Base-by-base conservation (phyloP, 805 yeast genomes). In the Crinitomyces ghanaensis region DNA sequence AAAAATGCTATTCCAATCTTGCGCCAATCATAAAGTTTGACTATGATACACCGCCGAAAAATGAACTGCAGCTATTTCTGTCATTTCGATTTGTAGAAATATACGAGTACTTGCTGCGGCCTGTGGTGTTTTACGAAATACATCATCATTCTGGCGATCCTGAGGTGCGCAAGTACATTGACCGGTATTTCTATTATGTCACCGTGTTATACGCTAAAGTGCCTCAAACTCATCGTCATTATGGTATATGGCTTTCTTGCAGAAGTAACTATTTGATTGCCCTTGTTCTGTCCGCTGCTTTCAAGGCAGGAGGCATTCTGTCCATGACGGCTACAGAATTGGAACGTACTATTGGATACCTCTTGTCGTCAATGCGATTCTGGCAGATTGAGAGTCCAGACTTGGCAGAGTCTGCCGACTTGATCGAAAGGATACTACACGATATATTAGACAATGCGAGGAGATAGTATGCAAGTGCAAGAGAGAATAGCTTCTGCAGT, bases 181-280 rank as follows among this genome's bases (percentile, higher is more conserved):
- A 39, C 30, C 35, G 36, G 26, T 36, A 31, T 19, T 39, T 39
- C 19, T 37, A 31, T 28, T 36, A 36, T 24, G 26, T 31, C 27
- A 31, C 26, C 25, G 18, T 33, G 7, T 28, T 28, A 24, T 39
- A 35, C 23, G 37, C 22, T 21, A 33, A 36, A 22, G 33, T 39
- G 12, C 30, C 36, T 12, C 26, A 31, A 18, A 29, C 34, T 6
- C 42, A 39, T 23, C 30, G 42, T 9, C 42, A 39, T 19, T 40
- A 39, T 33, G 42, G 42, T 6, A 39, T 40, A 7, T 39, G 42
- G 42, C 36, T 36, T 19, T 34, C 30, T 19, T 36, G 39, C 32
- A 28, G 42, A 18, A 36, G 36, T 9, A 32, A 39, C 19, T 33
- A 30, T 20, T 20, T 34, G 12, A 27, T 32, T 23, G 35, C 39